A percentile compares a stretch with the other conserved stretches of the same genome.
Conservation (phyloP, 345 rosid species). For the Corchorus olitorius region DNA sequence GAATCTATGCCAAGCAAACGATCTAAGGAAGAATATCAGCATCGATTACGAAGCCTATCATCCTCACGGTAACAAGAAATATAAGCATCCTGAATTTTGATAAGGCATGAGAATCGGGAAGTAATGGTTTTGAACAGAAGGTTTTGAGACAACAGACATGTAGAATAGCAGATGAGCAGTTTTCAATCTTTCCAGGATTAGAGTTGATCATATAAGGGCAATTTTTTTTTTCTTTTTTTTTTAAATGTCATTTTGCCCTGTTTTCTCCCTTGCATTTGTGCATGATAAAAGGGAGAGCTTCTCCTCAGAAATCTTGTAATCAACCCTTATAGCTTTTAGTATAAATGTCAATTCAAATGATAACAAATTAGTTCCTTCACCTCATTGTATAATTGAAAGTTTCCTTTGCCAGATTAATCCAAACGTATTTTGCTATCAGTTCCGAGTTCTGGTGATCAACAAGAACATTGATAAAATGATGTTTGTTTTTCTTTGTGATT, state of each 20-base stretch:
- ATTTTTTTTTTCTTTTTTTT: not conserved
- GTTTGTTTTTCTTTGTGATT: too few relatives aligned
- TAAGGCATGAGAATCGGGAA: not conserved
- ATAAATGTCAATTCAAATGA: not conserved
- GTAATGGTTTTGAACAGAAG: not conserved
- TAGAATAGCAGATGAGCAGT: slow-evolving; percentile 1
- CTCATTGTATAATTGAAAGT: too few relatives aligned
- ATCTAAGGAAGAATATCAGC: slow-evolving; percentile 14
- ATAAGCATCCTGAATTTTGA: slow-evolving; percentile 6
- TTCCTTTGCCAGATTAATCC: too few relatives aligned
- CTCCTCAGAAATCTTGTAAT: not conserved
- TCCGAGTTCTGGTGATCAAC: too few relatives aligned
- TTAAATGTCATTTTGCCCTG: slow-evolving; percentile 2
- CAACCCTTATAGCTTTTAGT: not conserved
- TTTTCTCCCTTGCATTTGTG: slow-evolving; percentile 6
- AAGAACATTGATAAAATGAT: too few relatives aligned
- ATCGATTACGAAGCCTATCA: not conserved
- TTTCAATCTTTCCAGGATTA: not conserved
- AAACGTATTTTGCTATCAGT: too few relatives aligned
- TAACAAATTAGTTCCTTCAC: not conserved
- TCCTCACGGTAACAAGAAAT: not conserved
- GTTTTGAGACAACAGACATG: not conserved
- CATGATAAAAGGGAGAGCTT: not conserved
- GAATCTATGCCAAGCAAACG: slow-evolving; percentile 18
- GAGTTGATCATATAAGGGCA: not conserved